phyloP scores from a whole-genome alignment of 2,329 filamentous ascomycete species.

The Aphanocladium album region DNA sequence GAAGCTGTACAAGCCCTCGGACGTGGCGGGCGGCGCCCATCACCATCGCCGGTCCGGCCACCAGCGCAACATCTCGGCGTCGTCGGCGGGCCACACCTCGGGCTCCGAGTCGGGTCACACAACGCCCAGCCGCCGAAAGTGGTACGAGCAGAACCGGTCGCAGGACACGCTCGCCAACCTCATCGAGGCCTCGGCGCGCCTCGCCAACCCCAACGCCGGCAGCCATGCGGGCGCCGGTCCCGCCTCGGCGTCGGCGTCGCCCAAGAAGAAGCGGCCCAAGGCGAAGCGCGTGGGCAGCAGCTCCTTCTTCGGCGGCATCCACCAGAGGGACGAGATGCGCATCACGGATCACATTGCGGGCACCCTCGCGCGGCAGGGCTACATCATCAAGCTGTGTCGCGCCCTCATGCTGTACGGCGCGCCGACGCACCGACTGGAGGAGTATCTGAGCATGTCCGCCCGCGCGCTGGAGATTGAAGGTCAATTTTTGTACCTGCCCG shows the following conservation, averaged over 20 bases:
- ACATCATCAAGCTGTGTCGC: slow-evolving; percentile 76
- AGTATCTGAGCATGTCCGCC: slow-evolving; percentile 83
- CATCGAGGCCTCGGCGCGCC: slow-evolving; percentile 40
- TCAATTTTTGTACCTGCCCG: slow-evolving; percentile 83
- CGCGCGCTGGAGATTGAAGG: slow-evolving; percentile 79
- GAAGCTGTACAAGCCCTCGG: slow-evolving; percentile 40
- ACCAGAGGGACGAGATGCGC: slow-evolving; percentile 40
- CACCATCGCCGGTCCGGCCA: slow-evolving; percentile 13
- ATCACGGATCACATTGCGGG: slow-evolving; percentile 52
- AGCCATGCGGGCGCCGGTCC: slow-evolving; percentile 14
- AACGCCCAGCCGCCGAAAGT: slow-evolving; percentile 41
- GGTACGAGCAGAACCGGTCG: slow-evolving; percentile 45
- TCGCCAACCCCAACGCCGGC: slow-evolving; percentile 32
- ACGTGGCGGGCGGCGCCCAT: no score
- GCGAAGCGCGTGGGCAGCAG: slow-evolving; percentile 25
- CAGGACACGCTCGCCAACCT: slow-evolving; percentile 43
- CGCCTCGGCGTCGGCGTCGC: slow-evolving; percentile 9
- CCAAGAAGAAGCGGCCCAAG: slow-evolving; percentile 29
- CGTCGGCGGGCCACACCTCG: slow-evolving; percentile 3
- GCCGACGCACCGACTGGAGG: slow-evolving; percentile 82
- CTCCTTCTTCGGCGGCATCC: slow-evolving; percentile 31
- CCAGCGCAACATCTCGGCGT: slow-evolving; percentile 18
- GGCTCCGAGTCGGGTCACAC: slow-evolving; percentile 30
- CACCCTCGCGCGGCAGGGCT: slow-evolving; percentile 72
- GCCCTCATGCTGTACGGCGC: slow-evolving; percentile 85